Percentiles rank a stretch among this genome's conserved stretches.
phyloP scores from a whole-genome alignment of 2,329 filamentous ascomycete genomes.

The Talaromyces piceae region DNA sequence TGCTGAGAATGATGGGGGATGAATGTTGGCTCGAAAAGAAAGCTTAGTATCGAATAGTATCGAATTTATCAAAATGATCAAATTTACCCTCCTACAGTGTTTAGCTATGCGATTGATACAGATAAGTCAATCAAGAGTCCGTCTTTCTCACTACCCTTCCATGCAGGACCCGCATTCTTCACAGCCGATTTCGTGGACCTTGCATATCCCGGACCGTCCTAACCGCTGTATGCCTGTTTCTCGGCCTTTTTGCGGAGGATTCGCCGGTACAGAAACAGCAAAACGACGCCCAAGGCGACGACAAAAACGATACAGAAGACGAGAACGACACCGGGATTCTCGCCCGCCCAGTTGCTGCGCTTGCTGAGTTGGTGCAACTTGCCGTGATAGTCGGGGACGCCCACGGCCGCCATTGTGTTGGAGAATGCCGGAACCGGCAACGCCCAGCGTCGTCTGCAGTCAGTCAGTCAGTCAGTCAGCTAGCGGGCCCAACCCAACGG shows the following conservation, averaged over 20 bases:
- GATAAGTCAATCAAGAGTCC: background rate
- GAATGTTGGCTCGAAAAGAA: too few relatives aligned
- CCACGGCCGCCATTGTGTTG: background rate
- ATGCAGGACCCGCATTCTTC: background rate
- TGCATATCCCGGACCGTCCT: too few relatives aligned
- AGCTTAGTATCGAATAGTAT: too few relatives aligned
- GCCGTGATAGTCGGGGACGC: background rate
- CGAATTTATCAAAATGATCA: too few relatives aligned
- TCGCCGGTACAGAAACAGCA: constrained; percentile 44
- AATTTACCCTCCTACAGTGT: background rate
- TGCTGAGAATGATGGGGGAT: too few relatives aligned
- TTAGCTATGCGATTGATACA: background rate
- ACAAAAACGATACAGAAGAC: constrained; percentile 56
- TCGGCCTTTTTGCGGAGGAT: constrained; percentile 27
- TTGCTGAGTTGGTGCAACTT: constrained; percentile 4
- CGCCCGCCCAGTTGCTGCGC: constrained; percentile 47
- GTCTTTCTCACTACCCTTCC: background rate
- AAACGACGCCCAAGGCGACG: constrained; percentile 44
- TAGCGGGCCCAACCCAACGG: too few relatives aligned
- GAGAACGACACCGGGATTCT: constrained; percentile 54
- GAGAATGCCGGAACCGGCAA: background rate
- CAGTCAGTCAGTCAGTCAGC: too few relatives aligned
- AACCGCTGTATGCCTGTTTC: constrained; percentile 13
- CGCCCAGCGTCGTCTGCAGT: constrained; percentile 3
- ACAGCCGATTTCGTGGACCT: too few relatives aligned